Conservation (phyloP, 345 rosid genomes). For the Trapa bicornis region DNA sequence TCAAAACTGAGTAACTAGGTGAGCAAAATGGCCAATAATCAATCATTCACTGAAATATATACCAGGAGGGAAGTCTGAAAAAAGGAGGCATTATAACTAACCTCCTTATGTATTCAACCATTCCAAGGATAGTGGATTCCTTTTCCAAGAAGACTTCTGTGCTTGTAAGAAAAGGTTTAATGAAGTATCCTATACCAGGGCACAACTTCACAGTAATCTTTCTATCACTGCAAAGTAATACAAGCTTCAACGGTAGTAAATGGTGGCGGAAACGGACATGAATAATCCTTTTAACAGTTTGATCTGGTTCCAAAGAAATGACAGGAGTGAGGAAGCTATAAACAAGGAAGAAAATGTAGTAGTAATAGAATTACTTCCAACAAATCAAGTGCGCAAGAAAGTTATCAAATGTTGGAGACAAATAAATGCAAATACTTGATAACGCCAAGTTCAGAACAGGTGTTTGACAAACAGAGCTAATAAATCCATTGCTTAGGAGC, state of each 20-base stretch:
- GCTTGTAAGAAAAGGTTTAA: constrained; percentile 66
- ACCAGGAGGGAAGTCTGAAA: background rate
- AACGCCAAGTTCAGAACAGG: background rate
- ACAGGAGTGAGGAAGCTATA: background rate
- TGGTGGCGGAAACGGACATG: constrained; percentile 88
- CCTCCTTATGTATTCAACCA: constrained; percentile 86
- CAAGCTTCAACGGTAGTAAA: constrained; percentile 67
- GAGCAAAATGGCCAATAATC: background rate
- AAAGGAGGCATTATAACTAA: constrained; percentile 11
- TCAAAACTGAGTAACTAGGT: background rate
- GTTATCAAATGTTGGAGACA: background rate
- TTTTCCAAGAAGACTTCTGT: constrained; percentile 36
- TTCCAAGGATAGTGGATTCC: constrained; percentile 71
- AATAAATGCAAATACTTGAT: background rate
- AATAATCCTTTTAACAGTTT: constrained; percentile 40
- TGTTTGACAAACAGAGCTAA: background rate
- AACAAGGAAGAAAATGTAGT: no score
- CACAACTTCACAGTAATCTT: constrained; percentile 65
- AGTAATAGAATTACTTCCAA: background rate
- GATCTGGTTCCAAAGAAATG: constrained; percentile 48
- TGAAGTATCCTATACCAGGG: constrained; percentile 93
- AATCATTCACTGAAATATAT: constrained; percentile 8
- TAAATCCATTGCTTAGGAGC: background rate
- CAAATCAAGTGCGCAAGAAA: background rate
- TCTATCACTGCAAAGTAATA: constrained; percentile 40